Evolutionary conservation across 164 flowering plant genomes (phyloP).

Genomic region (Berberis vulgaris): DNA sequence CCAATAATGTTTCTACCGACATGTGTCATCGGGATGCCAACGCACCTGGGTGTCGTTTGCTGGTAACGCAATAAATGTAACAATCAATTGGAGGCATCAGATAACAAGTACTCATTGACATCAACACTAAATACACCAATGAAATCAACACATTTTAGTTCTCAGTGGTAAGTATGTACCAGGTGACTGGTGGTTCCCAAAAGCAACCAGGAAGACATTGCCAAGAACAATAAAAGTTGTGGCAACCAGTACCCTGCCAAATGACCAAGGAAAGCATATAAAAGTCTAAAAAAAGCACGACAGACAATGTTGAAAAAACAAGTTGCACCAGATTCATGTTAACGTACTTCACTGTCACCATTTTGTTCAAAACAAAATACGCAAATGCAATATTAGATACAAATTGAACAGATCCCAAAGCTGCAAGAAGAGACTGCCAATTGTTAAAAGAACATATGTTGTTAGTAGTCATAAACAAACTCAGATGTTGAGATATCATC

Average conservation of each 20-base stretch:
- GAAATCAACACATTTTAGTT: background rate
- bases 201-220: slow-evolving; percentile 87
- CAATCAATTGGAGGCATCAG: background rate
- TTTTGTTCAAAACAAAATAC: slow-evolving; percentile 80
- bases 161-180: slow-evolving; percentile 27
- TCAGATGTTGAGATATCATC: background rate
- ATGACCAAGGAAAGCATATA: slow-evolving; percentile 4
- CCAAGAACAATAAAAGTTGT: slow-evolving; percentile 93
- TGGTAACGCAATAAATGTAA: background rate
- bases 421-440: slow-evolving; percentile 93
- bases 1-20: too few relatives aligned
- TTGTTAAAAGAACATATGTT: slow-evolving; percentile 1
- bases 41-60: too few relatives aligned
- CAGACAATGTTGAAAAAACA: slow-evolving; percentile 2
- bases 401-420: slow-evolving; percentile 91
- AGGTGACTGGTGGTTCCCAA: slow-evolving; percentile 98
- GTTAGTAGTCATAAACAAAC: background rate
- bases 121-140: background rate
- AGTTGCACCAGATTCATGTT: too few relatives aligned
- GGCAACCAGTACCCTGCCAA: slow-evolving; percentile 75
- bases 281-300: background rate
- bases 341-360: slow-evolving; percentile 79
- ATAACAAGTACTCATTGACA: background rate
- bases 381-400: slow-evolving; percentile 95
- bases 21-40: too few relatives aligned